Evolutionary conservation across 2,329 filamentous ascomycete species (phyloP).

Genomic region (Diaporthe sp.): DNA sequence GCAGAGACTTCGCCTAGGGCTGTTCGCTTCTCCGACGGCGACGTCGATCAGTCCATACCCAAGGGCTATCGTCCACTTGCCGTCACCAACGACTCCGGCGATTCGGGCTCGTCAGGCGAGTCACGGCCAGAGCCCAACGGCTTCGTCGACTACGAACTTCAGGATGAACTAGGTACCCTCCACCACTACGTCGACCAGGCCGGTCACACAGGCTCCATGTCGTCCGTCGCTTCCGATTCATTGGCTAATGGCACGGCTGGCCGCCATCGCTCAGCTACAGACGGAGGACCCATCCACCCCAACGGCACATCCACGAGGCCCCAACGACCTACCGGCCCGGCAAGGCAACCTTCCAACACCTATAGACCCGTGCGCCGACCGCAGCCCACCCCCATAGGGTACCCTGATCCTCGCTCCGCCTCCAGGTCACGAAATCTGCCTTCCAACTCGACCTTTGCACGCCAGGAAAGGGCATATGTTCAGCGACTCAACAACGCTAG

Average conservation of each 20-base stretch:
- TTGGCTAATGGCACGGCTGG: slow-evolving; percentile 57
- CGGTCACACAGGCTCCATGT: slow-evolving; percentile 55
- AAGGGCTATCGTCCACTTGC: slow-evolving; percentile 53
- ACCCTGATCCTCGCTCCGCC: slow-evolving; percentile 59
- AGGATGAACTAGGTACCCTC: slow-evolving; percentile 62
- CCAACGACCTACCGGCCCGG: slow-evolving; percentile 76
- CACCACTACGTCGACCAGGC: slow-evolving; percentile 57
- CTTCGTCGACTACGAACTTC: slow-evolving; percentile 55
- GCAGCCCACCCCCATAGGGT: slow-evolving; percentile 50
- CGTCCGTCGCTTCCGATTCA: slow-evolving; percentile 56
- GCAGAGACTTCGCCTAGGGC: slow-evolving; percentile 66
- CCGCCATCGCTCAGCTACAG: slow-evolving; percentile 53
- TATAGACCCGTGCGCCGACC: slow-evolving; percentile 77
- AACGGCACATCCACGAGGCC: slow-evolving; percentile 58
- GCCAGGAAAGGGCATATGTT: slow-evolving; percentile 95
- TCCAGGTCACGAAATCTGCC: slow-evolving; percentile 64
- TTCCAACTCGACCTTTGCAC: slow-evolving; percentile 68
- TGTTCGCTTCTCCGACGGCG: slow-evolving; percentile 68
- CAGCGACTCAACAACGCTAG: slow-evolving; percentile 78
- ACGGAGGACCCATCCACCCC: slow-evolving; percentile 46
- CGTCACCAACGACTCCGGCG: slow-evolving; percentile 60
- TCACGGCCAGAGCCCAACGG: slow-evolving; percentile 58
- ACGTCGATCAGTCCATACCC: slow-evolving; percentile 57
- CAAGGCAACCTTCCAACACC: slow-evolving; percentile 81
- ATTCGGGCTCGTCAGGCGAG: slow-evolving; percentile 61